These are phyloP conservation scores for Oryza rufipogon DNA, from an alignment of 176 grass and related monocot species.

Conservation along the genomic window DNA sequence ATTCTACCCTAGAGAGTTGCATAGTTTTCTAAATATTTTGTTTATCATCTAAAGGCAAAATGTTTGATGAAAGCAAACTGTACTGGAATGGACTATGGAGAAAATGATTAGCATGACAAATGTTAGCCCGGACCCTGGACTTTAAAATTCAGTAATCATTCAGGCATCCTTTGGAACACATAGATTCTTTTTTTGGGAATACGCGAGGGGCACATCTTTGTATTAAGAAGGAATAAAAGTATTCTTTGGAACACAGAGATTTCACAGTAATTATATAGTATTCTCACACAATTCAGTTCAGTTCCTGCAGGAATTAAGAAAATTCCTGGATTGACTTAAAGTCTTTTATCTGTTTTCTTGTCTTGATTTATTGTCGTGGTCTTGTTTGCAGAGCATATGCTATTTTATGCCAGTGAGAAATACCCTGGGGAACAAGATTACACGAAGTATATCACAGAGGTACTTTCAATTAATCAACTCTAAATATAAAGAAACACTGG, in stretches of 20 bases:
- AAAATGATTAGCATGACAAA: not conserved
- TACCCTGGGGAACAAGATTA: slow-evolving; percentile 93
- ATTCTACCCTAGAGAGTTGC: not conserved
- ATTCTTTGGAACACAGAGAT: not conserved
- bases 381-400: slow-evolving; percentile 90
- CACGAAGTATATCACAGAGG: slow-evolving; percentile 87
- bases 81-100: not conserved
- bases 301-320: too few species aligned
- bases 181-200: too few species aligned
- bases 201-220: too few species aligned
- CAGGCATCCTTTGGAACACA: not conserved
- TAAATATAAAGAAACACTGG: not conserved
- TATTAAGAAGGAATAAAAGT: too few species aligned
- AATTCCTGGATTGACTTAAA: too few species aligned
- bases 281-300: too few species aligned
- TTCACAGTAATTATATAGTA: too few species aligned
- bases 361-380: slow-evolving; percentile 32
- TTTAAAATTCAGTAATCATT: not conserved
- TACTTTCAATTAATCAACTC: slow-evolving; percentile 46
- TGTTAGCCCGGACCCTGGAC: not conserved
- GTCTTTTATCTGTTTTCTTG: not conserved
- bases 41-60: not conserved
- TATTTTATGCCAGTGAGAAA: slow-evolving; percentile 99
- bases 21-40: not conserved
- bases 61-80: not conserved